Conservation (phyloP, 2,329 filamentous ascomycete genomes). For the Aphanoascus verrucosus region DNA sequence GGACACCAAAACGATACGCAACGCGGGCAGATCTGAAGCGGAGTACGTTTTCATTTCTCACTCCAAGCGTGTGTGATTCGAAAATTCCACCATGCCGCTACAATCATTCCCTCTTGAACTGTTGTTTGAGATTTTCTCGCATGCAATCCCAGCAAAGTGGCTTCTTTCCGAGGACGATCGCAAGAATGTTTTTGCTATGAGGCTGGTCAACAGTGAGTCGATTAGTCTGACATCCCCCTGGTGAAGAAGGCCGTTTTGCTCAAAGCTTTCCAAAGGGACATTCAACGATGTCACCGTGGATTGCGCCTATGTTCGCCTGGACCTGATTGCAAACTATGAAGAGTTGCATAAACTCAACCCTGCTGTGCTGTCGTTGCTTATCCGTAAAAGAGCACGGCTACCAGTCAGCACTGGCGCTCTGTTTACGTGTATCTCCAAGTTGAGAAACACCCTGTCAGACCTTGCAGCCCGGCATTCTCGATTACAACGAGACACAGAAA, state of each 20-base stretch:
- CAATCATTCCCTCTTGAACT: neutral
- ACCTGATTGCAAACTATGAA: neutral
- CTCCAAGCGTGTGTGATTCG: too few species aligned
- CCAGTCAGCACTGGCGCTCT: neutral
- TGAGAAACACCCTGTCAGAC: neutral
- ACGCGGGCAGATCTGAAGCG: too few species aligned
- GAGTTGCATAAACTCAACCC: neutral
- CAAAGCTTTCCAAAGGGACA: neutral
- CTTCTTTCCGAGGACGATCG: neutral
- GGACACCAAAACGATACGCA: too few species aligned
- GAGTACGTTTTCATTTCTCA: too few species aligned
- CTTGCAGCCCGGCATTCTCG: neutral
- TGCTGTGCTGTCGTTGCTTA: neutral
- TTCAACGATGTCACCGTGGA: neutral
- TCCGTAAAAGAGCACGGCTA: neutral
- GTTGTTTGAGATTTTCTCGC: neutral
- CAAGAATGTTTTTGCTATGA: neutral
- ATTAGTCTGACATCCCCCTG: neutral
- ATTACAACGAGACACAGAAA: neutral
- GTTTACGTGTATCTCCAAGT: neutral
- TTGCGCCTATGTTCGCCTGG: neutral
- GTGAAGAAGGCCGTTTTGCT: neutral
- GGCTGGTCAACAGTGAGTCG: neutral
- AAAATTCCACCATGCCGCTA: neutral
- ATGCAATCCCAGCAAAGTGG: neutral